Conservation (phyloP, 2,329 filamentous ascomycete genomes). For the Ophiostoma populinum region DNA sequence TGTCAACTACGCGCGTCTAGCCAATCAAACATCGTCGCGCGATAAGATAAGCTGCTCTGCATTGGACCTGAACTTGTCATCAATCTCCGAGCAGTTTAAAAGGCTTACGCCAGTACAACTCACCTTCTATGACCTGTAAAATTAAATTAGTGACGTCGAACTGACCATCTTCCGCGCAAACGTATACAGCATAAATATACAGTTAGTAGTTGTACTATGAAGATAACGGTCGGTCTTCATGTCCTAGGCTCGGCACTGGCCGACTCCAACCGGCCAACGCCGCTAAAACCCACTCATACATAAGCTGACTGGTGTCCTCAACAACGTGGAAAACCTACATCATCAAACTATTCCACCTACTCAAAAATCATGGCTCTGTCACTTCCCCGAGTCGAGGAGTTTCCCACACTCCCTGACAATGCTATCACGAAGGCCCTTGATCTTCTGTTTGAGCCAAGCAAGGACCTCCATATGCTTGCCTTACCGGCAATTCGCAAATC, state of each 20-base stretch:
- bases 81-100: too few species aligned
- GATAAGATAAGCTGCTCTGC: slow-evolving; percentile 12
- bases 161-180: too few species aligned
- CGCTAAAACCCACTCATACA: slow-evolving; percentile 4
- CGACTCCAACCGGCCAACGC: slow-evolving; percentile 7
- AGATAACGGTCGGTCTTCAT: too few species aligned
- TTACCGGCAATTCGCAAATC: slow-evolving; percentile 42
- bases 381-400: slow-evolving; percentile 39
- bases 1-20: background rate
- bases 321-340: too few species aligned
- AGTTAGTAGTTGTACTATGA: too few species aligned
- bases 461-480: slow-evolving; percentile 54
- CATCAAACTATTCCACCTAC: too few species aligned
- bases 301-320: too few species aligned
- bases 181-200: too few species aligned
- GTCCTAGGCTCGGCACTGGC: slow-evolving; percentile 3
- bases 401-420: slow-evolving; percentile 37
- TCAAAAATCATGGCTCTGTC: slow-evolving; percentile 11
- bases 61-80: too few species aligned
- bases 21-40: slow-evolving; percentile 8
- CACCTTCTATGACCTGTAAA: too few species aligned
- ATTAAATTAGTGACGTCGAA: too few species aligned
- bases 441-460: slow-evolving; percentile 69
- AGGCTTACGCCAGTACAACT: too few species aligned
- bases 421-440: slow-evolving; percentile 47